Base-by-base conservation (phyloP, 768 basidiomycete genomes). In the Chalciporus sphaerocephalus region DNA sequence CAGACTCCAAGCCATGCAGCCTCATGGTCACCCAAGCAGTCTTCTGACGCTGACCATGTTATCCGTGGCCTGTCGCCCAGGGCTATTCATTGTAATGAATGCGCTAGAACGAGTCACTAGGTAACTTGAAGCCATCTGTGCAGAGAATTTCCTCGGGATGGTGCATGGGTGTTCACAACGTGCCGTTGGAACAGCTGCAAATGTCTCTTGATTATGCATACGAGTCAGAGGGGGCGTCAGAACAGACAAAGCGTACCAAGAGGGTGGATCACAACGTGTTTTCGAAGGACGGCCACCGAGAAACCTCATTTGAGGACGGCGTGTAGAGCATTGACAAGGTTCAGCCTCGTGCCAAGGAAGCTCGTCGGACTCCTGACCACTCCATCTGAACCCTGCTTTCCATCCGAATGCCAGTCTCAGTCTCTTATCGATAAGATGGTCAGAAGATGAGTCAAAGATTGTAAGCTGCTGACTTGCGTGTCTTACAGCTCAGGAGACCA, bases 11-110 rank as follows among this genome's bases (percentile, higher is more conserved):
- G 12, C 38, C 30, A 39, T 48, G 22, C 40, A 39, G 34, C 60
- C 58, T 60, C 59, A 48, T 60, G 59, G 54, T 38, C 2, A 27
- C 45, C 50, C 55, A 51, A 54, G 61, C 54, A 45, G 50, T 21
- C 12, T 37, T 18, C 18, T 44, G 28, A 22, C 20, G 15, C 20
- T 34, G 34, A 62, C 51, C 42, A 48, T 41, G 34, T 40, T 16
- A 35, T 36, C 15, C 35, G 27, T 34, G 27, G 30, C 28, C 42
- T 39, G 36, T 17, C 40, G 33, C n/a, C 21, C 24, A 7, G 30
- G 13, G n/a, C 16, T 5, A 13, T 24, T 34, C 17, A 18, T 17
- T 24, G n/a, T n/a, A n/a, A n/a, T n/a, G n/a, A 6, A 23, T 38
- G 24, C 38, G 11, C 23, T n/a, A 6, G 3, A 16, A 9, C 9